Percentiles rank a stretch among this genome's conserved stretches.
Conservation (phyloP, 2,329 filamentous ascomycete genomes). For the Paraconiothyrium brasiliense region DNA sequence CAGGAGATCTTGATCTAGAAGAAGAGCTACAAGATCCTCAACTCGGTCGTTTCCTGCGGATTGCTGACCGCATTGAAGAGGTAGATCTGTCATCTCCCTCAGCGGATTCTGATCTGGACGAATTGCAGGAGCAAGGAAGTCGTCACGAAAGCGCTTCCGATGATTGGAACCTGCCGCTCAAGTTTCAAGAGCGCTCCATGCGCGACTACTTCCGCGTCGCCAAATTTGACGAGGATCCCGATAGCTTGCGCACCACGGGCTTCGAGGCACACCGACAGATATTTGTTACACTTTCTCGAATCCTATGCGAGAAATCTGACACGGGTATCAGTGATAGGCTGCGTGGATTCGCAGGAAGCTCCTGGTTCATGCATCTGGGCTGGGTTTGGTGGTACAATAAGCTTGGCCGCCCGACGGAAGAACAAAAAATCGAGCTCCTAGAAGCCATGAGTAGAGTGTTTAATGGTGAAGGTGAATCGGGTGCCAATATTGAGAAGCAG, state of each 20-base stretch:
- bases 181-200: conserved; percentile 13
- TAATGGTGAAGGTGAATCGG: not conserved
- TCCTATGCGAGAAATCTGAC: not conserved
- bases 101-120: not conserved
- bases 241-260: conserved; percentile 5
- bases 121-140: conserved; percentile 2
- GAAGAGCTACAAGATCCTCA: conserved; percentile 7
- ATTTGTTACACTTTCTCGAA: conserved; percentile 4
- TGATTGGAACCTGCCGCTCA: conserved; percentile 12
- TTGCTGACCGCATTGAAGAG: conserved; percentile 8
- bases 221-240: not conserved
- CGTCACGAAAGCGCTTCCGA: conserved; percentile 10
- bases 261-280: conserved; percentile 13
- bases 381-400: conserved; percentile 11
- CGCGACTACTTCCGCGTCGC: conserved; percentile 9
- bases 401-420: not conserved
- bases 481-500: not conserved
- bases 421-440: conserved; percentile 7
- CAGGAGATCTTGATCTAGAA: conserved; percentile 9
- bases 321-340: conserved; percentile 5
- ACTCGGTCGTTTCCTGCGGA: conserved; percentile 6
- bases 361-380: conserved; percentile 13
- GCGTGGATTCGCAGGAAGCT: conserved; percentile 5
- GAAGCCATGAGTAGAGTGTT: conserved; percentile 9
- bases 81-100: conserved; percentile 3